A percentile compares a stretch with the other conserved stretches of the same genome.
Evolutionary conservation across 2,329 filamentous ascomycete species (phyloP).

Genomic region (Tolypocladium tropicale): DNA sequence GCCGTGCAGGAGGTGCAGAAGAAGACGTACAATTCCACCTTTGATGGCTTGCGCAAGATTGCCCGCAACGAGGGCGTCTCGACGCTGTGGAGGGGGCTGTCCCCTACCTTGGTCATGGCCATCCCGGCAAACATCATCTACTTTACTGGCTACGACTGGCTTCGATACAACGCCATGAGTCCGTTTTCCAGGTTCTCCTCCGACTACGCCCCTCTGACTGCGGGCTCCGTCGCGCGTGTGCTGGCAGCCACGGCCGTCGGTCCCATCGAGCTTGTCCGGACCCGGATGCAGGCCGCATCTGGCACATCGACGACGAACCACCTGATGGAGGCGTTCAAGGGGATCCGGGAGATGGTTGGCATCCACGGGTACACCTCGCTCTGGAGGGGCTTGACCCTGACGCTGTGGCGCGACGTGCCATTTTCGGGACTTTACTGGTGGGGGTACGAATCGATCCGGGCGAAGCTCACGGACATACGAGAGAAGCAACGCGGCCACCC

Average conservation of each 20-base stretch:
- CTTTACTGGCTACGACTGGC: constrained; percentile 95
- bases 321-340: constrained; percentile 67
- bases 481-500: constrained; percentile 36
- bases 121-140: constrained; percentile 96
- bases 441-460: constrained; percentile 82
- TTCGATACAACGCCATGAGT: constrained; percentile 63
- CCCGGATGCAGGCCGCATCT: constrained; percentile 73
- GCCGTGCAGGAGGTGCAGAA: constrained; percentile 80
- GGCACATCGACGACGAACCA: constrained; percentile 52
- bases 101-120: constrained; percentile 89
- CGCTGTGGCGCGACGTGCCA: constrained; percentile 92
- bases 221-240: constrained; percentile 67
- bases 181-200: constrained; percentile 59
- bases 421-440: constrained; percentile 98
- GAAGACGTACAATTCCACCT: constrained; percentile 76
- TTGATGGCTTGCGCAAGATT: constrained; percentile 90
- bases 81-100: constrained; percentile 86
- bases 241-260: constrained; percentile 75
- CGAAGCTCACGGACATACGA: constrained; percentile 58
- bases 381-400: constrained; percentile 84
- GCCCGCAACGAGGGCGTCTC: constrained; percentile 80
- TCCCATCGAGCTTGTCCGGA: constrained; percentile 90
- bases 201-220: constrained; percentile 67
- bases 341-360: constrained; percentile 69
- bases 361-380: constrained; percentile 68